A percentile compares a stretch with the other conserved stretches of the same genome.
Conservation (phyloP, 805 yeast species). For the Isabelozyma rhagii region DNA sequence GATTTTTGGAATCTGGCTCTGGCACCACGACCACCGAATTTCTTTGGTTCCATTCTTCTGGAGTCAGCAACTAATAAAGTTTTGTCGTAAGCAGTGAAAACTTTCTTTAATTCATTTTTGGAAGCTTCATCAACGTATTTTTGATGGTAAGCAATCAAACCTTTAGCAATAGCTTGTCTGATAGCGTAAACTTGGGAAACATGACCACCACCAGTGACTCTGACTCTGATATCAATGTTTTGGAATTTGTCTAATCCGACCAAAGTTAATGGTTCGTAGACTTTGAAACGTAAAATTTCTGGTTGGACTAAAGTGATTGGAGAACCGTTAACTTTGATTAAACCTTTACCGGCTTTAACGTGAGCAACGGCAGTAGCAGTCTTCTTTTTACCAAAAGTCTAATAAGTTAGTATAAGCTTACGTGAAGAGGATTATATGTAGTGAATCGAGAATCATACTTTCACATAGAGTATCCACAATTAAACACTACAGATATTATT, state of each 20-base stretch:
- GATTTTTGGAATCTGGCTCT: constrained; percentile 99
- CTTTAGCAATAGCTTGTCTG: constrained; percentile 99
- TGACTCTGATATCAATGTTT: constrained; percentile 96
- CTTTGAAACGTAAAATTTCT: constrained; percentile 98
- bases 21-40: constrained; percentile 99
- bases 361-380: constrained; percentile 99
- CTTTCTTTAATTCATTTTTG: constrained; percentile 98
- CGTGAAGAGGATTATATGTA: too few species aligned
- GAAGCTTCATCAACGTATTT: constrained; percentile 99
- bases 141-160: constrained; percentile 99
- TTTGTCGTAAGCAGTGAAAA: constrained; percentile 97
- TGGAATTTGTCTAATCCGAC: constrained; percentile 99
- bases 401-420: constrained; percentile 8
- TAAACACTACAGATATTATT: neutral
- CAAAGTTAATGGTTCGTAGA: constrained; percentile 97
- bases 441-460: too few species aligned
- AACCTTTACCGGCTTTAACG: constrained; percentile 99
- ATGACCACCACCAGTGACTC: constrained; percentile 99
- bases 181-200: constrained; percentile 99
- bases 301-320: constrained; percentile 99
- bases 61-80: constrained; percentile 98
- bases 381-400: constrained; percentile 99
- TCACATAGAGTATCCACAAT: too few species aligned
- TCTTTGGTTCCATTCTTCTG: constrained; percentile 99
- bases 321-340: constrained; percentile 98